Evolutionary conservation across 108 stramenopile species (phyloP).

Genomic region (Skeletonema marinoi): DNA sequence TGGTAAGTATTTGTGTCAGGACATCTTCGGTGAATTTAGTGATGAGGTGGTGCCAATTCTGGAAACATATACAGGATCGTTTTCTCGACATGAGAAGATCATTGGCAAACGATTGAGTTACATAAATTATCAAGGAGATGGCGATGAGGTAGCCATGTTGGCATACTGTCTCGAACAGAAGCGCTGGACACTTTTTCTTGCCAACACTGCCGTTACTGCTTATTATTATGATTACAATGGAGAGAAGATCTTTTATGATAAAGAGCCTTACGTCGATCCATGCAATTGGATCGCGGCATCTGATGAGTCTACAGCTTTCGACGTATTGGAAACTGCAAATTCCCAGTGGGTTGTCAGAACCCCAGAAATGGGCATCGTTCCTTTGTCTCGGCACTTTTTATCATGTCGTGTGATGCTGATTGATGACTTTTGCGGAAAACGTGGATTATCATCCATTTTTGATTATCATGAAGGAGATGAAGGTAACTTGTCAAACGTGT

Average conservation of each 20-base stretch:
- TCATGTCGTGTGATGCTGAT: background rate
- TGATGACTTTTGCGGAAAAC: background rate
- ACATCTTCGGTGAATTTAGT: slow-evolving; percentile 25
- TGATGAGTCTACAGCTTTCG: background rate
- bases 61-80: slow-evolving; percentile 19
- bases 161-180: background rate
- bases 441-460: background rate
- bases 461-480: too few relatives aligned
- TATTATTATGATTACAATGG: too few relatives aligned
- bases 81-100: too few relatives aligned
- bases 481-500: background rate
- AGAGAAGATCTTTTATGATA: too few relatives aligned
- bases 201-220: background rate
- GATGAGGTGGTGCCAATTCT: slow-evolving; percentile 25
- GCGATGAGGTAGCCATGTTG: background rate
- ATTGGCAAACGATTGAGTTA: too few relatives aligned
- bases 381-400: background rate
- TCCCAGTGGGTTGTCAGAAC: background rate
- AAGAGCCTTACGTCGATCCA: background rate
- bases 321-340: background rate
- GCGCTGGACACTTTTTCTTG: background rate
- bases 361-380: background rate
- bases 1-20: too few relatives aligned
- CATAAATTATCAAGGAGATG: background rate
- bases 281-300: background rate